phyloP scores from a whole-genome alignment of 2,329 filamentous ascomycete genomes.

The Cercospora janseana region DNA sequence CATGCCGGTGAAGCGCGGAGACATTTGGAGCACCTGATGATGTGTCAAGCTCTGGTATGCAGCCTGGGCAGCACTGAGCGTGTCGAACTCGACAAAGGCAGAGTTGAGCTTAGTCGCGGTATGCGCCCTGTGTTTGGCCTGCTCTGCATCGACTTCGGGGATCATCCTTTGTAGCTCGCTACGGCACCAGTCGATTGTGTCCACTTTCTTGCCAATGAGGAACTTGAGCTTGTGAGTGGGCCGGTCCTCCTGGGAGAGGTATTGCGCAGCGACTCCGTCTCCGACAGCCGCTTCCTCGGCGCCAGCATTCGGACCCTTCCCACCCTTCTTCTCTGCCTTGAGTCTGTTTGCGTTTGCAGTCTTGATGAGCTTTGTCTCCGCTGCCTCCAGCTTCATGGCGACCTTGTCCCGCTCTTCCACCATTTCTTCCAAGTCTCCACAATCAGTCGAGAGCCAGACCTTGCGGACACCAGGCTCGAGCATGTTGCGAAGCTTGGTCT shows the following conservation, averaged over 20 bases:
- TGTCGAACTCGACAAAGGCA: conserved; percentile 87
- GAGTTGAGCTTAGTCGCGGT: conserved; percentile 66
- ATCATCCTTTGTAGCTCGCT: conserved; percentile 72
- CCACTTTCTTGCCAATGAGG: conserved; percentile 80
- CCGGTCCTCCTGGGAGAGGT: conserved; percentile 69
- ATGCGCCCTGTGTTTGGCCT: conserved; percentile 64
- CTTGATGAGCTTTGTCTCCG: conserved; percentile 82
- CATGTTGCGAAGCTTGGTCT: conserved; percentile 71
- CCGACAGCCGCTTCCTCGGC: conserved; percentile 49
- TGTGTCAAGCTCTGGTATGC: conserved; percentile 86
- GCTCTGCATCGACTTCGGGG: conserved; percentile 66
- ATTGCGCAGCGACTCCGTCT: conserved; percentile 69
- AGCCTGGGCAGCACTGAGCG: conserved; percentile 77
- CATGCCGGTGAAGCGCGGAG: conserved; percentile 79
- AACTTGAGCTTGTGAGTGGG: conserved; percentile 73
- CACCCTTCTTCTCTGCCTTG: conserved; percentile 66
- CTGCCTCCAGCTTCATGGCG: conserved; percentile 77
- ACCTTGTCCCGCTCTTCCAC: conserved; percentile 78
- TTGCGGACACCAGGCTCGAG: conserved; percentile 79
- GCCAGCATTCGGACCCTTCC: conserved; percentile 52
- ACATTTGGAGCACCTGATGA: conserved; percentile 83
- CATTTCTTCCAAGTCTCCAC: conserved; percentile 72
- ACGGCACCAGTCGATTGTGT: conserved; percentile 89
- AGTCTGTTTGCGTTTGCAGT: conserved; percentile 69
- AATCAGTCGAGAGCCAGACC: conserved; percentile 80